These are phyloP conservation scores for Colletotrichum destructivum DNA, from an alignment of 2,329 filamentous ascomycete genomes.

Conservation along the genomic window DNA sequence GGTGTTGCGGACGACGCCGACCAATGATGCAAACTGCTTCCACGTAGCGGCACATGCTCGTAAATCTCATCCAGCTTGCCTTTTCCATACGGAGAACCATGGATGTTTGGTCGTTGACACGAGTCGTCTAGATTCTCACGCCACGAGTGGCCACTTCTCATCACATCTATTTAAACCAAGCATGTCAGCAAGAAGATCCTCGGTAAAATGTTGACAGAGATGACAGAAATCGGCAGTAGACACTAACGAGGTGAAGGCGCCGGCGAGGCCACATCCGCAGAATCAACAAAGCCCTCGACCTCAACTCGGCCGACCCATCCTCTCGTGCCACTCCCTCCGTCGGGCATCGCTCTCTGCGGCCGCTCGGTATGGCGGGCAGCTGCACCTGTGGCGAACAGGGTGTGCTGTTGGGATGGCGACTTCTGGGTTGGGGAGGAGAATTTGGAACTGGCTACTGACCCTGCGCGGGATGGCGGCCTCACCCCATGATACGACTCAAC, in stretches of 20 bases:
- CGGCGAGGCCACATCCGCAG: slow-evolving; percentile 34
- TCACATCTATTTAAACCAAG: slow-evolving; percentile 25
- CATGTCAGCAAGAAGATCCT: not conserved
- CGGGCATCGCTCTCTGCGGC: slow-evolving; percentile 20
- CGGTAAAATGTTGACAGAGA: not conserved
- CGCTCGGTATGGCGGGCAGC: slow-evolving; percentile 21
- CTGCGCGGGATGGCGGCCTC: slow-evolving; percentile 42
- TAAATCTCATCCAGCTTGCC: slow-evolving; percentile 52
- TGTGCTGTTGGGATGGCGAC: slow-evolving; percentile 33
- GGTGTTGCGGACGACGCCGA: slow-evolving; percentile 61
- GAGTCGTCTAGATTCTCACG: slow-evolving; percentile 39
- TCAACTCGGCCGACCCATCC: slow-evolving; percentile 41
- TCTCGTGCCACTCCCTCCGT: slow-evolving; percentile 14
- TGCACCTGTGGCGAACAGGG: slow-evolving; percentile 22
- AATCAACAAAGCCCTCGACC: slow-evolving; percentile 40
- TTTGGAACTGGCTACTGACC: slow-evolving; percentile 41
- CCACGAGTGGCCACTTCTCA: slow-evolving; percentile 40
- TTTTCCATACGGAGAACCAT: slow-evolving; percentile 46
- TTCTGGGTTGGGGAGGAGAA: slow-evolving; percentile 39
- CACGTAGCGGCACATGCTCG: slow-evolving; percentile 54
- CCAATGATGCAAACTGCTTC: slow-evolving; percentile 57
- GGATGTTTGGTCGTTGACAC: slow-evolving; percentile 45
- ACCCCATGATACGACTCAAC: slow-evolving; percentile 27
- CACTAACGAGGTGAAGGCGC: slow-evolving; percentile 48
- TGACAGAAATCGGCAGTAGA: slow-evolving; percentile 39